These are phyloP conservation scores for Geosmithia morbida DNA, from an alignment of 2,329 filamentous ascomycete genomes.

Conservation along the genomic window DNA sequence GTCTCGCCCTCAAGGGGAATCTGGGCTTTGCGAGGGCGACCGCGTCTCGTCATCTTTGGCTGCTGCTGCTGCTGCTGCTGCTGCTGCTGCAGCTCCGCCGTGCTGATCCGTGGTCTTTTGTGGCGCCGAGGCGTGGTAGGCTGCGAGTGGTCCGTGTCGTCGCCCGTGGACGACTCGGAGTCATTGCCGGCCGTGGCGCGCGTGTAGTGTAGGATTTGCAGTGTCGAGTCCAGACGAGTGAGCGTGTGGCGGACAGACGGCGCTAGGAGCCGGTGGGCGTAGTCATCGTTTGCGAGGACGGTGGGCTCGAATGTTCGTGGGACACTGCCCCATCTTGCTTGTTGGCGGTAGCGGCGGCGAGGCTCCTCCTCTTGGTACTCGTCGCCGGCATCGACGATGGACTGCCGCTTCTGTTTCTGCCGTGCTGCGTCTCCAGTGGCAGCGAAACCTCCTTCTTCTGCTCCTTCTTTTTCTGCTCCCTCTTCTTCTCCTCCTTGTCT, in stretches of 20 bases:
- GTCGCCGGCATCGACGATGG: not conserved
- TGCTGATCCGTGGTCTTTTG: not conserved
- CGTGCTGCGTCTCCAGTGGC: not conserved
- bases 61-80: conserved; percentile 1
- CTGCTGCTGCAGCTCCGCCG: not conserved
- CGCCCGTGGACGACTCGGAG: conserved; percentile 23
- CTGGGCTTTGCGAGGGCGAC: conserved; percentile 25
- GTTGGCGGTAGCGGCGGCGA: too few relatives aligned
- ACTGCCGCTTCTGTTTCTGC: not conserved
- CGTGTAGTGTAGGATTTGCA: conserved; percentile 55
- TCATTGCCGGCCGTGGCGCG: conserved; percentile 30
- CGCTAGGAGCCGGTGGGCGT: conserved; percentile 47
- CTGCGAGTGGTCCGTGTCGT: conserved; percentile 16
- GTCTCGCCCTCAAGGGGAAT: conserved; percentile 27
- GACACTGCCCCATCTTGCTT: not conserved
- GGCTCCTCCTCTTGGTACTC: not conserved
- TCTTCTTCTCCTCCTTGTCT: not conserved
- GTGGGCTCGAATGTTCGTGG: conserved; percentile 27
- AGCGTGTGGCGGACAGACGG: conserved; percentile 61
- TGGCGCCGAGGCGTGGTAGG: conserved; percentile 2
- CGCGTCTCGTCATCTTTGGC: conserved; percentile 8
- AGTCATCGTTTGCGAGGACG: conserved; percentile 56
- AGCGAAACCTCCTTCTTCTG: not conserved
- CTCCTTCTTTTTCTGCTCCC: not conserved
- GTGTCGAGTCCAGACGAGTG: conserved; percentile 50